phyloP scores from a whole-genome alignment of 495 filamentous ascomycete species.

The Alectoria sarmentosa region DNA sequence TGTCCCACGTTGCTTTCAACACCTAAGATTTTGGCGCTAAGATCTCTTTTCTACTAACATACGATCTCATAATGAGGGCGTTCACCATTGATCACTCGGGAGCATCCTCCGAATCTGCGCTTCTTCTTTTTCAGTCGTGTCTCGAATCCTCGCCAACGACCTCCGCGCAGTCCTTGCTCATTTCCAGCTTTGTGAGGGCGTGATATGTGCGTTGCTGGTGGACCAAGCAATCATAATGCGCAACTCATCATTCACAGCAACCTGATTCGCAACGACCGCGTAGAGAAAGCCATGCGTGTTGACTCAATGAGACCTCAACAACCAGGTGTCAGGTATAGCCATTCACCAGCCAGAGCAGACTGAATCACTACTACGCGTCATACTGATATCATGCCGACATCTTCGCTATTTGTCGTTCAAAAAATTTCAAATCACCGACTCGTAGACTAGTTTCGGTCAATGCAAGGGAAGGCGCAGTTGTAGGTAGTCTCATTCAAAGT shows the following conservation, averaged over 20 bases:
- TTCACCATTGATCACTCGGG: too few species aligned
- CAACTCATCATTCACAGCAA: background rate
- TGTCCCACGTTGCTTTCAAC: background rate
- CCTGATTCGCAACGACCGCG: background rate
- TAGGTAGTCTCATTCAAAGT: background rate
- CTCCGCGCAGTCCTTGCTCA: background rate
- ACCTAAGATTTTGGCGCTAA: background rate
- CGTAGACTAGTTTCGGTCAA: slow-evolving; percentile 31
- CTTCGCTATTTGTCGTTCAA: too few species aligned
- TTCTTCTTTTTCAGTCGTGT: background rate
- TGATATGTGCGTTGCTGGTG: background rate
- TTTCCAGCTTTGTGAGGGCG: background rate
- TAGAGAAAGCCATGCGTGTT: background rate
- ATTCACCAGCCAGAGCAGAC: slow-evolving; percentile 15
- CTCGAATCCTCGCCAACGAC: background rate
- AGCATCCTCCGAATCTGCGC: too few species aligned
- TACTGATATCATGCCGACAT: too few species aligned
- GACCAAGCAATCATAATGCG: background rate
- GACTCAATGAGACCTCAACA: too few species aligned
- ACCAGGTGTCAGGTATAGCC: too few species aligned
- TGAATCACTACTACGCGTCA: too few species aligned
- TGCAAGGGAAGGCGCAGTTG: slow-evolving; percentile 4
- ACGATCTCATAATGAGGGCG: too few species aligned
- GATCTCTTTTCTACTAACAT: too few species aligned
- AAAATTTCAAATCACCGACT: too few species aligned